Evolutionary conservation across 148 eudicot genomes (phyloP), one percentile per base, ranked within the genome.

Genomic region (Euryodendron excelsum): DNA sequence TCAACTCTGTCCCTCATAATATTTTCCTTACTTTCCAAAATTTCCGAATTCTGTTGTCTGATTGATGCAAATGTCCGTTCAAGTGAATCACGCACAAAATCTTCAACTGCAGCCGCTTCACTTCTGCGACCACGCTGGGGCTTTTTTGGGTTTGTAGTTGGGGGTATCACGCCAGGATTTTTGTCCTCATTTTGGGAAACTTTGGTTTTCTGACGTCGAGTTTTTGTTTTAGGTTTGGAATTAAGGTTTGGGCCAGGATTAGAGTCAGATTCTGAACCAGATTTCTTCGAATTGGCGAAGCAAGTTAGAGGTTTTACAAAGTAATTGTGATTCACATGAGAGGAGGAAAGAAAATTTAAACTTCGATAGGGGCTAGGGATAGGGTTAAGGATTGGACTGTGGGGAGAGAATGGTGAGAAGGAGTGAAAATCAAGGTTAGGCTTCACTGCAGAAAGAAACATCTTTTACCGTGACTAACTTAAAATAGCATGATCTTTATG

Each of bases 81-180:
- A 55, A 93, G 89, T 6, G 91, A 81, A 70, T 72, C 78, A 9
- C 93, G 91, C 71, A 91, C 84, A 47, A 82, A 89, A 83, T 93
- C 97, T 82, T 95, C 97, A 62, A 93, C 96, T 44, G 97, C 98
- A 79, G 85, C 90, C 11, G 93, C 94, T 83, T 95, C 97, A 81
- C 98, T 93, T 85, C 79, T 91, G 13, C 94, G 96, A 31, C 98
- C 98, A 41, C 96, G 85, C 82, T 91, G 87, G 56, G 92, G 91
- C 82, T 91, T 93, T 82, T 76, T 91, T 0, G 97, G 96, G 21
- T 78, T 86, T 74, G 83, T 86, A 48, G 80, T 50, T 5, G 91
- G 88, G 61, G 79, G 77, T 8, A 60, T 21, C n/a, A 53, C 59
- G 17, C 71, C 79, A 39, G 79, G 17, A 72, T 86, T 77, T 15